Evolutionary conservation across 768 basidiomycete species (phyloP), one percentile per base, ranked within the genome.

Genomic region (Lanmaoa rubissima): DNA sequence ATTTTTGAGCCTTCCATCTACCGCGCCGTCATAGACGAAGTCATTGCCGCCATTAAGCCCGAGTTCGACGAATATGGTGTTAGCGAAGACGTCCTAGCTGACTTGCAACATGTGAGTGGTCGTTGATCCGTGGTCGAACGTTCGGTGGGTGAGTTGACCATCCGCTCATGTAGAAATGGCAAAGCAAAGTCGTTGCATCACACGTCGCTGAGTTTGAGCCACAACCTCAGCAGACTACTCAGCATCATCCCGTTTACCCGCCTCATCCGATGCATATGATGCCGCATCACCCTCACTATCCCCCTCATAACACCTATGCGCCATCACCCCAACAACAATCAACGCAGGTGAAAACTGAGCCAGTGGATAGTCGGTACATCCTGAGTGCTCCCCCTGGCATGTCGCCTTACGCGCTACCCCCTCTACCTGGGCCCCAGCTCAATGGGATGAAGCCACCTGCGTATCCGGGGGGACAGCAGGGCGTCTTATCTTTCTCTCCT

Each of bases 41-140:
- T 98, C 63, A 89, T 98, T 65, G 75, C 76, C 34, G 78, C 81
- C 64, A 90, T 96, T 78, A 92, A 90, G 76, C 78, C 85, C 73
- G 95, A 98, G 71, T 99, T 98, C 75, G 95, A 98, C 71, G 94
- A 96, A 70, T 94, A 90, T 67, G 97, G 97, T 59, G 90, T 99
- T 61, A 81, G 86, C 69, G 90, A 98, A 71, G 92, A 94, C 19
- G 88, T 98, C 55, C 78, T 98, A 46, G 85, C 86, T 63, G 88
- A 92, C 49, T 78, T 99, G 54, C 92, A 96, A 75, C 83, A 85
- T 62, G 95, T 96, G 77, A 81, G 89, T 83, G 55, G 38, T 57
- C 39, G 9, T 59, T 50, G 51, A 41, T 62, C 40, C 53, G 40
- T 61, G 5, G 59, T 66, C n/a, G 17, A 46, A 34, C 11, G n/a